phyloP scores from a whole-genome alignment of 2,329 filamentous ascomycete species.

The Penicillium sp. region DNA sequence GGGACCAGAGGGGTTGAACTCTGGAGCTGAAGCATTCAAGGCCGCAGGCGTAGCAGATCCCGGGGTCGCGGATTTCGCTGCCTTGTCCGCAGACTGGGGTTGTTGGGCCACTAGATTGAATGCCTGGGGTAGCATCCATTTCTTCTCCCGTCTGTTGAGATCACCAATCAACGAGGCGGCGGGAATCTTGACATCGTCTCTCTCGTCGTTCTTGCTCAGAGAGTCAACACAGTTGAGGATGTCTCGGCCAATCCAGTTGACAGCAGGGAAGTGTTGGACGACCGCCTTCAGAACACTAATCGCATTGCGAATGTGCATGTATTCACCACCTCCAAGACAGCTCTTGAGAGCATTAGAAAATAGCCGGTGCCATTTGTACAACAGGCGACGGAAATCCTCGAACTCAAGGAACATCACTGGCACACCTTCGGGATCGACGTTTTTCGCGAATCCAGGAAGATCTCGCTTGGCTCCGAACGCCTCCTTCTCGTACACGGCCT shows the following conservation, averaged over 20 bases:
- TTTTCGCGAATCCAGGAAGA: slow-evolving; percentile 76
- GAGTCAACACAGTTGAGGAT: slow-evolving; percentile 46
- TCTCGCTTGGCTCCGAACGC: slow-evolving; percentile 67
- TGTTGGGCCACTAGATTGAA: slow-evolving; percentile 41
- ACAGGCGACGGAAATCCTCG: slow-evolving; percentile 78
- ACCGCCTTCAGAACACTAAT: slow-evolving; percentile 85
- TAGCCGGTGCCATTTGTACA: slow-evolving; percentile 89
- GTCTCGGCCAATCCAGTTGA: slow-evolving; percentile 77
- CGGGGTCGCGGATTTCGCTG: slow-evolving; percentile 30
- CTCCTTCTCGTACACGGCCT: slow-evolving; percentile 75
- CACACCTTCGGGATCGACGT: slow-evolving; percentile 69
- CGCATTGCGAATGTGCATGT: slow-evolving; percentile 97
- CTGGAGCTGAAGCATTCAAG: slow-evolving; percentile 44
- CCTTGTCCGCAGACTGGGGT: slow-evolving; percentile 21
- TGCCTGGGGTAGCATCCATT: slow-evolving; percentile 51
- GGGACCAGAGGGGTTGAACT: slow-evolving; percentile 40
- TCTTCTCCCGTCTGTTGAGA: slow-evolving; percentile 50
- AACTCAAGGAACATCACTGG: slow-evolving; percentile 74
- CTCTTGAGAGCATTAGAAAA: slow-evolving; percentile 76
- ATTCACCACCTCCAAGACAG: slow-evolving; percentile 81
- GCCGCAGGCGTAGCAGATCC: slow-evolving; percentile 33
- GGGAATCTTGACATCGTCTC: slow-evolving; percentile 53
- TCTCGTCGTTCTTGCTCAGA: slow-evolving; percentile 46
- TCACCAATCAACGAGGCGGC: slow-evolving; percentile 53
- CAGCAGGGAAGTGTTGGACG: slow-evolving; percentile 78